A percentile compares a stretch with the other conserved stretches of the same genome.
phyloP scores from a whole-genome alignment of 106 monocot species.

The Dioscorea zingiberensis region DNA sequence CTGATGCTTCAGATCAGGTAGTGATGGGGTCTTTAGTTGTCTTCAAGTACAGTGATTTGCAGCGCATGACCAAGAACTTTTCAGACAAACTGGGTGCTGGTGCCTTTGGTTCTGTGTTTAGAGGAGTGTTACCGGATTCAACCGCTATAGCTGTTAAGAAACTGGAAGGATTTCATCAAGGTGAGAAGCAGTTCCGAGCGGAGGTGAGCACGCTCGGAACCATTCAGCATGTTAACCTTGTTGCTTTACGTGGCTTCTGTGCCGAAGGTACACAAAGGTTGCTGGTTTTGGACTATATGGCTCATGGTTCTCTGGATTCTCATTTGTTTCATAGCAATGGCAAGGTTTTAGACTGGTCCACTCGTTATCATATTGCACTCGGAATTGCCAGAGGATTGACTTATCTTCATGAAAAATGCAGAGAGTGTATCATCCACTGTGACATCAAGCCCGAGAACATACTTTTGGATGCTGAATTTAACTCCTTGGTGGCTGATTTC shows the following conservation, averaged over 20 bases:
- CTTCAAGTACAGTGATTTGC: background rate
- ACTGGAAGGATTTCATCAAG: background rate
- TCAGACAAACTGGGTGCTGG: background rate
- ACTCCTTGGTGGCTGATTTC: background rate
- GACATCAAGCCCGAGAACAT: background rate
- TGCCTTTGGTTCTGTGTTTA: background rate
- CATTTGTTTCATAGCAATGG: background rate
- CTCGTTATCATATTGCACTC: background rate
- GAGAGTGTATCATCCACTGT: background rate
- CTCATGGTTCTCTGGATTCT: background rate
- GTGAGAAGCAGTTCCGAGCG: background rate
- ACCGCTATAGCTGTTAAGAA: background rate
- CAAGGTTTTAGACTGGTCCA: no score
- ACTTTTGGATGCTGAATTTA: background rate
- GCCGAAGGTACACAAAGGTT: background rate
- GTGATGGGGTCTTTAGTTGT: background rate
- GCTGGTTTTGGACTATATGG: background rate
- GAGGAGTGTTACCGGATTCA: background rate
- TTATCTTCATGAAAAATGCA: background rate
- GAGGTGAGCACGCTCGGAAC: no score
- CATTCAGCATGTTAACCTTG: background rate
- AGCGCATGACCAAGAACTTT: background rate
- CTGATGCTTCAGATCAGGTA: background rate
- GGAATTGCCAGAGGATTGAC: background rate
- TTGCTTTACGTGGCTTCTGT: background rate